A percentile compares a stretch with the other conserved stretches of the same genome.
phyloP scores from a whole-genome alignment of 202 grass and related monocot species.

The Brachypodium distachyon region DNA sequence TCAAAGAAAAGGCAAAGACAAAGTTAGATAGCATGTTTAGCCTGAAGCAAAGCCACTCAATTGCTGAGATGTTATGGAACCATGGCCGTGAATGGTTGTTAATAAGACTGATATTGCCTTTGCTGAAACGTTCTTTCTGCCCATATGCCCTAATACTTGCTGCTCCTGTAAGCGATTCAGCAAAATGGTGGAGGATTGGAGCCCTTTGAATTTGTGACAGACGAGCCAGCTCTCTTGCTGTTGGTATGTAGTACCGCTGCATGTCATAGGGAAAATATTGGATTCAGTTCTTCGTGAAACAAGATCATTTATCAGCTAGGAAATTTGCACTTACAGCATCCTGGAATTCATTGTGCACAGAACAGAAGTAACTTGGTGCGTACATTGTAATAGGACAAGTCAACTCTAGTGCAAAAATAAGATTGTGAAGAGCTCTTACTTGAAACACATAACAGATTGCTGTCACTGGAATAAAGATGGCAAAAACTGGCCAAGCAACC shows the following conservation, averaged over 20 bases:
- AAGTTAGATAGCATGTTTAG: conserved; percentile 90
- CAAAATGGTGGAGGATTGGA: conserved; percentile 96
- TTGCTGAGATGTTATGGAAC: conserved; percentile 72
- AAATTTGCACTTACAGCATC: conserved; percentile 4
- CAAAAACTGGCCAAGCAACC: conserved; percentile 94
- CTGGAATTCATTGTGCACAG: background rate
- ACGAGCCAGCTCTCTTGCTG: conserved; percentile 83
- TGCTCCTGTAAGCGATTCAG: conserved; percentile 82
- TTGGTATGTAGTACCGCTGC: conserved; percentile 93
- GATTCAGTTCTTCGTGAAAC: conserved; percentile 23
- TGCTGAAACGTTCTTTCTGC: conserved; percentile 79
- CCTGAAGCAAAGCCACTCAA: conserved; percentile 94
- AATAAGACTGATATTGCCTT: conserved; percentile 62
- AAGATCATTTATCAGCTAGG: background rate
- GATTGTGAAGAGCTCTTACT: conserved; percentile 42
- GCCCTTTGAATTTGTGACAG: conserved; percentile 84
- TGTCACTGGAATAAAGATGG: conserved; percentile 86
- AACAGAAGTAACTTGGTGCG: background rate
- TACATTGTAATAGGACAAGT: background rate
- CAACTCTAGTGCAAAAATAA: background rate
- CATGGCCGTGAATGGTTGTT: conserved; percentile 82
- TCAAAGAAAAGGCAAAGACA: conserved; percentile 85
- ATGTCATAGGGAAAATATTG: conserved; percentile 16
- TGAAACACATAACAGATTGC: conserved; percentile 59
- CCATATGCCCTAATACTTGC: conserved; percentile 87